Evolutionary conservation across 352 stramenopile species (phyloP).

Genomic region (Pythium coloratum): DNA sequence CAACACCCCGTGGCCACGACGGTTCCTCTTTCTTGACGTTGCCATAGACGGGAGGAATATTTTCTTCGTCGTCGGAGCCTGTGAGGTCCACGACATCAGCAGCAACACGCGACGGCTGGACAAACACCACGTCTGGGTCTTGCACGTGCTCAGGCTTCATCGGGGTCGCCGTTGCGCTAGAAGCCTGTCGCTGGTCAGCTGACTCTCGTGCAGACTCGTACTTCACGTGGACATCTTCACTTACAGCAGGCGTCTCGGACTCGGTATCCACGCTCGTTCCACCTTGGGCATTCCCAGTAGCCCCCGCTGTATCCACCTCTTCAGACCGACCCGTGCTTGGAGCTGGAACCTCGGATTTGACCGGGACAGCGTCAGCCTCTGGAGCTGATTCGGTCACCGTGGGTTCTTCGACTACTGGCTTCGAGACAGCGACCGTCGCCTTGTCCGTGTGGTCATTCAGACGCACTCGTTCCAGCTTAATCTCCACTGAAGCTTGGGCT

Average conservation of each 20-base stretch:
- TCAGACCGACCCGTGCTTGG: neutral
- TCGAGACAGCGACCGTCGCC: neutral
- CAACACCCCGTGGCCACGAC: neutral
- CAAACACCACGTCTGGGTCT: neutral
- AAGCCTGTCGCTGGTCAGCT: too few relatives aligned
- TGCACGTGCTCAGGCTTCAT: neutral
- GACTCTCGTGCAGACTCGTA: neutral
- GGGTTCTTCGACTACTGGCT: neutral
- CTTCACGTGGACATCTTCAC: neutral
- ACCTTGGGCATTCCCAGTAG: neutral
- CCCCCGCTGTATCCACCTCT: neutral
- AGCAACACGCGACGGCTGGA: neutral
- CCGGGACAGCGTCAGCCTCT: neutral
- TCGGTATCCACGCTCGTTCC: neutral
- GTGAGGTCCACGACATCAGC: slow-evolving; percentile 33
- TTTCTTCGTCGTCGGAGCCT: slow-evolving; percentile 26
- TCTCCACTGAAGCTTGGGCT: slow-evolving; percentile 3
- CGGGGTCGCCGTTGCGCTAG: too few relatives aligned
- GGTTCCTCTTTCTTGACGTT: neutral
- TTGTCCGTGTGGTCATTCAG: neutral
- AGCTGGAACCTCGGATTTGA: neutral
- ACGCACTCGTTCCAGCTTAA: slow-evolving; percentile 29
- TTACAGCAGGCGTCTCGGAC: neutral
- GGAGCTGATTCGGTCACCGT: neutral
- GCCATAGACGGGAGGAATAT: neutral